A percentile compares a stretch with the other conserved stretches of the same genome.
Evolutionary conservation across 2,329 filamentous ascomycete species (phyloP).

Genomic region (Periglandula ipomoeae): DNA sequence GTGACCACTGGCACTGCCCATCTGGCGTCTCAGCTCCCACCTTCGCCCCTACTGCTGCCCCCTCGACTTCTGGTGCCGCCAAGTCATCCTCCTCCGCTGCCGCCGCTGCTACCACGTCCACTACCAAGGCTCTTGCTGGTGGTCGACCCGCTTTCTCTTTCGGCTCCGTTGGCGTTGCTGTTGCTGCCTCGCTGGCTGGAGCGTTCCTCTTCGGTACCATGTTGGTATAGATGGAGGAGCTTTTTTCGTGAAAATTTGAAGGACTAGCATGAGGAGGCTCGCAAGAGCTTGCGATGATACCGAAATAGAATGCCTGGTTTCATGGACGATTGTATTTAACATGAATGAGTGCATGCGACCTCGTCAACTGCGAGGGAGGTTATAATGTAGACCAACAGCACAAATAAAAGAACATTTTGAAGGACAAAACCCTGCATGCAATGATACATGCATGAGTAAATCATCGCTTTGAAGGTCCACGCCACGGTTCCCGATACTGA

Average conservation of each 20-base stretch:
- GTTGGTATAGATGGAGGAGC: neutral
- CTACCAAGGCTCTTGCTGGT: neutral
- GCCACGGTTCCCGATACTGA: too few species aligned
- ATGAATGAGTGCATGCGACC: neutral
- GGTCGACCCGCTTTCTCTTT: constrained; percentile 2
- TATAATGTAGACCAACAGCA: neutral
- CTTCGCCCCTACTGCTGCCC: constrained; percentile 1
- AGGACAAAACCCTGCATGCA: too few species aligned
- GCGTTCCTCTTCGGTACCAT: constrained; percentile 10
- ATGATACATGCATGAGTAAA: too few species aligned
- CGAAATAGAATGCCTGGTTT: too few species aligned
- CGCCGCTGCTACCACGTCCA: neutral
- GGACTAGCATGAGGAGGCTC: too few species aligned
- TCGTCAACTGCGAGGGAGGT: neutral
- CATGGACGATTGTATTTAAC: neutral
- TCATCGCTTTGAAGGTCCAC: too few species aligned
- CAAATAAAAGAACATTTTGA: too few species aligned
- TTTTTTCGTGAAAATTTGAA: too few species aligned
- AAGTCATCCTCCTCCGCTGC: neutral
- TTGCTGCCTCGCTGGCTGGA: constrained; percentile 7
- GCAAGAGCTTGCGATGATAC: too few species aligned
- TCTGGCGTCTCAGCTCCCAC: constrained; percentile 10
- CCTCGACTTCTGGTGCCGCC: neutral
- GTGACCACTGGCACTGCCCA: constrained; percentile 12
- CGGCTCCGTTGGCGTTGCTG: constrained; percentile 3